Percentiles rank a stretch among this genome's conserved stretches.
These are phyloP conservation scores for Talaromyces albobiverticillius DNA, from an alignment of 2,329 filamentous ascomycete genomes.

Conservation along the genomic window DNA sequence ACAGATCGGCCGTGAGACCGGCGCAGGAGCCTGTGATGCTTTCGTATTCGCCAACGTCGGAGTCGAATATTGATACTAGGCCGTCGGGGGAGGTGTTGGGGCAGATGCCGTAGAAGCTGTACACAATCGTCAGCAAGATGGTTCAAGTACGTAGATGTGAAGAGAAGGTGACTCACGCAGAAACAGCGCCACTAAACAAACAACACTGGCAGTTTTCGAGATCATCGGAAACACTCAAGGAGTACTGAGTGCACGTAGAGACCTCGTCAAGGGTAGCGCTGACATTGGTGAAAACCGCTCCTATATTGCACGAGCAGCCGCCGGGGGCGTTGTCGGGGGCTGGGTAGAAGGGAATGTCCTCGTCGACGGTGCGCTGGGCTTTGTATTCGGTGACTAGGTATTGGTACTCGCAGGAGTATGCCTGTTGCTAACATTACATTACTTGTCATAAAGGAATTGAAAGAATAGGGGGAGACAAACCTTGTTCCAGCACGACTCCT, in stretches of 20 bases:
- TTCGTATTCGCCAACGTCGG: slow-evolving; percentile 1
- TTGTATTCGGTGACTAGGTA: slow-evolving; percentile 36
- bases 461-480: slow-evolving; percentile 16
- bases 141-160: neutral
- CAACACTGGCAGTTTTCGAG: slow-evolving; percentile 33
- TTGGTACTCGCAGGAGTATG: slow-evolving; percentile 41
- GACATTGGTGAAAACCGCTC: slow-evolving; percentile 27
- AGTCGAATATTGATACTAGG: neutral
- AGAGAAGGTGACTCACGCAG: slow-evolving; percentile 26
- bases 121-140: neutral
- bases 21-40: slow-evolving; percentile 8
- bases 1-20: slow-evolving; percentile 19
- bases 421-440: no score
- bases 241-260: neutral
- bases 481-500: slow-evolving; percentile 37
- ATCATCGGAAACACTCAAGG: neutral
- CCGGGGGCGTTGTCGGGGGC: slow-evolving; percentile 31
- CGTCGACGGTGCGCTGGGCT: slow-evolving; percentile 27
- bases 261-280: neutral
- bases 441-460: neutral
- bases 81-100: slow-evolving; percentile 27
- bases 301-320: slow-evolving; percentile 38
- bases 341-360: slow-evolving; percentile 40
- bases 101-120: slow-evolving; percentile 29
- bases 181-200: slow-evolving; percentile 32